Conservation (phyloP, 129 eudicot genomes). For the Centrapalus pauciflorus region DNA sequence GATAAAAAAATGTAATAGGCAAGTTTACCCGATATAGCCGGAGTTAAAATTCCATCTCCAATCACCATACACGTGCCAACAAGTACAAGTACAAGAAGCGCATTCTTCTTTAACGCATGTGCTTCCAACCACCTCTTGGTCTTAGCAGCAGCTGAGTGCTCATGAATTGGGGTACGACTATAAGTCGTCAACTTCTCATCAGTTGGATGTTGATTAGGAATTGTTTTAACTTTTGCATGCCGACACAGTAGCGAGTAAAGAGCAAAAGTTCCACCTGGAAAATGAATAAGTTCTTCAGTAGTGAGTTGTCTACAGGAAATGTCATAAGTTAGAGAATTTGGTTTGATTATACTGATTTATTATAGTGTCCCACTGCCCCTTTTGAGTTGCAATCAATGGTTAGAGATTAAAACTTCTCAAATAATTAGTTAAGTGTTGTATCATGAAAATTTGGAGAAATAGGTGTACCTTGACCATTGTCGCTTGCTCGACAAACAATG, state of each 20-base stretch:
- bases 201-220: slow-evolving; percentile 59
- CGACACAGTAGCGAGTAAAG: slow-evolving; percentile 58
- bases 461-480: slow-evolving; percentile 47
- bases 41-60: slow-evolving; percentile 65
- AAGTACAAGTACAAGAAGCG: slow-evolving; percentile 48
- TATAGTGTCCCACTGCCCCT: not conserved
- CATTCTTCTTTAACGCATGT: slow-evolving; percentile 30
- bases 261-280: slow-evolving; percentile 68
- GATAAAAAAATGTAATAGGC: not conserved
- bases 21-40: slow-evolving; percentile 35
- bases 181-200: slow-evolving; percentile 49
- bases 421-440: not conserved
- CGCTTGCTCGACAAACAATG: slow-evolving; percentile 41
- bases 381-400: not conserved
- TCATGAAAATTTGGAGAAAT: not conserved
- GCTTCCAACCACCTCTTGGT: slow-evolving; percentile 33
- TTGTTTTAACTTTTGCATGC: slow-evolving; percentile 43
- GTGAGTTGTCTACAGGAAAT: too few relatives aligned
- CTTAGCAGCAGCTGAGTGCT: slow-evolving; percentile 56
- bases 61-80: slow-evolving; percentile 71
- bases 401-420: not conserved
- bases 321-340: not conserved
- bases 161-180: slow-evolving; percentile 35
- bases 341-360: too few relatives aligned
- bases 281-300: too few relatives aligned